phyloP scores from a whole-genome alignment of 2,329 filamentous ascomycete genomes.

The Pyricularia sp. region DNA sequence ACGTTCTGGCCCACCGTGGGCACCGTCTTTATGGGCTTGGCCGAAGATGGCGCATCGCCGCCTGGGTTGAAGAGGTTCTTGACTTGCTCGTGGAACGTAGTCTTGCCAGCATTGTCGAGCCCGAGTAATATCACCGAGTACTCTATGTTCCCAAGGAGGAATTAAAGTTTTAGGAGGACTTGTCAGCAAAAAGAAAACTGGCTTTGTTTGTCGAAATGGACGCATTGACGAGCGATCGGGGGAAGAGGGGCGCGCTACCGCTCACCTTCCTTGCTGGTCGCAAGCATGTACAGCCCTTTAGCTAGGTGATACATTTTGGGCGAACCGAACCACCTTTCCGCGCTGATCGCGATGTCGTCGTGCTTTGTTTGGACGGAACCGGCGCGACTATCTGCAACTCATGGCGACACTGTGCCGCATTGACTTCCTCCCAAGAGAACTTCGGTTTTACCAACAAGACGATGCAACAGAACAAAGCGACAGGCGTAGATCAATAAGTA shows the following conservation, averaged over 20 bases:
- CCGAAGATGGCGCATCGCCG: conserved; percentile 51
- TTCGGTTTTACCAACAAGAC: not conserved
- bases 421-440: not conserved
- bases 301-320: conserved; percentile 85
- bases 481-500: not conserved
- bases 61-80: conserved; percentile 72
- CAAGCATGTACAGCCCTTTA: conserved; percentile 89
- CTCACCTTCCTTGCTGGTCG: conserved; percentile 90
- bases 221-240: not conserved
- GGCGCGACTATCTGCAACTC: not conserved
- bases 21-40: conserved; percentile 62
- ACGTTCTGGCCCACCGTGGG: conserved; percentile 98
- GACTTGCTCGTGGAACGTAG: conserved; percentile 93
- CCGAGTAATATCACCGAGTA: conserved; percentile 96
- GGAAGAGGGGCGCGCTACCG: conserved; percentile 6
- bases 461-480: not conserved
- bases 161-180: not conserved
- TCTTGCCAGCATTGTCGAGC: conserved; percentile 97
- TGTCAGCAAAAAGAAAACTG: not conserved
- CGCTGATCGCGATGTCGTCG: not conserved
- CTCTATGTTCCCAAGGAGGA: conserved; percentile 42
- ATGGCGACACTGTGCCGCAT: not conserved
- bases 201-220: not conserved
- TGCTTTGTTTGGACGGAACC: not conserved
- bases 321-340: not conserved